Base-by-base conservation (phyloP, 1,284 basidiomycete genomes). In the Sporisorium exsertum region DNA sequence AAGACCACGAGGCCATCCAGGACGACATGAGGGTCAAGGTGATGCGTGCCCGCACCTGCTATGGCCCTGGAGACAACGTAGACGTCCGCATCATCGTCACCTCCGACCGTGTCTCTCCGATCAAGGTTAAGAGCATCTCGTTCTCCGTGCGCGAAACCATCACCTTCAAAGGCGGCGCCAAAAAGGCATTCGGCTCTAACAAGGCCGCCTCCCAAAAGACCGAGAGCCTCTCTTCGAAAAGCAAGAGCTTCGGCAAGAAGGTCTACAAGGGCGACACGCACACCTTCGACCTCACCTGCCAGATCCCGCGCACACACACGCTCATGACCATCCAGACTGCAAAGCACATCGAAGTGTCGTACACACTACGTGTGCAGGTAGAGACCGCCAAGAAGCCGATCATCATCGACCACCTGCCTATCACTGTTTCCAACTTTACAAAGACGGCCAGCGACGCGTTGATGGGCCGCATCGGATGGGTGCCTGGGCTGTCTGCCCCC, bases 331-430 rank as follows among this genome's bases (percentile, higher is more conserved):
- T 84, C 45, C 63, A 73, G 49, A 84, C 84, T 6, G 84, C 82
- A 24, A 84, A 85, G 59, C 84, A 85, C 55, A 80, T 85, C 61
- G 84, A 84, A 47, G 77, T 85, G 24, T 69, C 78, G 10, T 83
- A 84, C 52, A 76, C 77, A n/a, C 50, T 84, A 27, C 76, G 82
- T 13, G 77, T 84, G n/a, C 73, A 72, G 32, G 71, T 82, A 26
- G 80, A 84, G 32, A 66, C 78, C 26, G 79, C 70, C 42, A 84
- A 84, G 67, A 76, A 81, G 45, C 79, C 76, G 32, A 77, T 85
- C 50, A 71, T 84, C 43, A 70, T 84, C 50, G 84, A 85, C 50
- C 83, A 82, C 33, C 56, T 85, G 18, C 77, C 81, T 18, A 72
- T 85, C 61, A 81, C 78, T 20, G 74, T 85, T 33, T 79, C 83